Base-by-base conservation (phyloP, 1,284 basidiomycete genomes). In the Naganishia albida region DNA sequence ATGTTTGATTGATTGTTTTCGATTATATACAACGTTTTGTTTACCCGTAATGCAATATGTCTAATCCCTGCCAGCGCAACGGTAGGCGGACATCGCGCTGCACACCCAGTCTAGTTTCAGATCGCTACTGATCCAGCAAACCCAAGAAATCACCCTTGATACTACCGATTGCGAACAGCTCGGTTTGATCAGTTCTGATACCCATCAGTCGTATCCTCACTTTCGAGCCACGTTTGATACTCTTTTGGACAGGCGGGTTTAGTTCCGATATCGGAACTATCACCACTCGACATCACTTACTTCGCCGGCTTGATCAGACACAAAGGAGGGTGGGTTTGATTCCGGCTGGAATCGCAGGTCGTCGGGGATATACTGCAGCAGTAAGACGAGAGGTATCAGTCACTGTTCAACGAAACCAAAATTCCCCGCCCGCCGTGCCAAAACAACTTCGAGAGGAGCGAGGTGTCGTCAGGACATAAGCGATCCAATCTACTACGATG, bases 181-280 rank as follows among this genome's bases (percentile, higher is more conserved):
- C 94, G 28, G 93, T 97, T 23, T 94, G 94, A 76, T 99, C 95
- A 8, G 97, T 91, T 73, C 95, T 87, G 34, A 93, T 96, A 34
- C 95, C 95, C 18, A 99, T 93, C 63, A 99, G 93, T 80, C 97
- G 95, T 79, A 98, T 84, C 43, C 95, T 86, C 40, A 98, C 88
- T 67, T 88, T 87, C 0, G 91, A 91, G 70, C 92, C 92, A 79
- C 95, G 96, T 77, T 95, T 91, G 73, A 95, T 97, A 62, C 63
- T 60, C 57, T 60, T n/a, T 25, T 20, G 25, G 42, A 25, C 12
- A 38, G 38, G 16, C 13, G 18, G 23, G 23, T 10, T 39, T 12
- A 25, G 43, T 16, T 42, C n/a, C n/a, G 54, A 25, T 28, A 15
- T 4, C 18, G 25, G 43, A 28, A 26, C 16, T 26, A n/a, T 15